Base-by-base conservation (phyloP, 2,329 filamentous ascomycete species). In the Trichoderma afroharzianum region DNA sequence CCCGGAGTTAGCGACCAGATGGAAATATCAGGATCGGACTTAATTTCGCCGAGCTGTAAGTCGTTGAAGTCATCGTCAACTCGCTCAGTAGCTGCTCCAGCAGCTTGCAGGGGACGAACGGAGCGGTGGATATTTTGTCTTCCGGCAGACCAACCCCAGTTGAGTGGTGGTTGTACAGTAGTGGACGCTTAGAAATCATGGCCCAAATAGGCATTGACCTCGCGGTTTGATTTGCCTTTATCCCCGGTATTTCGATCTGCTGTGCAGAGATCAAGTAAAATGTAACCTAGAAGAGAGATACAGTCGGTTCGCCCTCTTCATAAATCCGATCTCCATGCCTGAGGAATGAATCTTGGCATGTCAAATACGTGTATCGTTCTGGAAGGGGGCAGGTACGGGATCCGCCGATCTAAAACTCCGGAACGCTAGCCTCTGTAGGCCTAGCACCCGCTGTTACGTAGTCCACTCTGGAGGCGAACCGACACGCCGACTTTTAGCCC, bases 391-490 rank as follows among this genome's bases (percentile, higher is more conserved):
- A 36, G 33, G 18, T n/a, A 58, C 63, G 33, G 43, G 21, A 43
- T 18, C 63, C 43, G 36, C 12, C 50, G 66, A 68, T 68, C 55
- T 47, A 33, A 50, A 18, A 59, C 66, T 68, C 66, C 66, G 66
- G 66, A 68, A 68, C 53, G 66, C 66, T 68, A 68, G 66, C 66
- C 55, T 8, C 2, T 47, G 2, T 26, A 24, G 26, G 55, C 18
- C 55, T 68, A 68, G 66, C n/a, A 4, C n/a, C 55, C 55, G 36
- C 66, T 24, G 26, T 32, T 59, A 32, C 53, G 36, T 43, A 18
- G 50, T 3, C 64, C 64, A 6, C 36, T 50, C 36, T 26, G 14
- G 39, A 33, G 43, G 43, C 62, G 7, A 53, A 18, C 24, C 36
- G 61, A 30, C 18, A 47, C 36, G 36, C 55, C 55, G 64, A 30